Base-by-base conservation (phyloP, 179 eudicot species). In the Nepenthes alata region DNA sequence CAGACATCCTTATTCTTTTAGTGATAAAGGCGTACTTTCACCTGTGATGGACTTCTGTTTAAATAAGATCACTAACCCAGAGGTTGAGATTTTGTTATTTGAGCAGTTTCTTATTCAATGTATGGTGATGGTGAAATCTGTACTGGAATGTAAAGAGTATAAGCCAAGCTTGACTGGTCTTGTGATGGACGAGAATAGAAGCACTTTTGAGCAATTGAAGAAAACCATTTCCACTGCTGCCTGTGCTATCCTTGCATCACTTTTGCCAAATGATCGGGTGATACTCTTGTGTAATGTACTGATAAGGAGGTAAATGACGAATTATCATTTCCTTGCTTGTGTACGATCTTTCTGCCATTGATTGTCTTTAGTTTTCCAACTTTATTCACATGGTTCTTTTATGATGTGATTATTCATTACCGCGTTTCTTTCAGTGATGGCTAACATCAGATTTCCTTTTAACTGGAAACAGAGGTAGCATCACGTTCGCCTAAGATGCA, bases 1-100 rank as follows among this genome's bases (percentile, higher is more conserved):
- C 61, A 80, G 95, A 64, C 98, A 93, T 81, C 98, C 98, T 67
- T 89, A 78, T 75, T 89, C 98, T 66, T 93, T 93, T 73, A 93
- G 98, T 37, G 94, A 93, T 74, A 82, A 83, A 68, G 67, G 77
- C 57, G 95, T 93, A 59, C 87, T 87, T 54, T 77, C 85, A 63
- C 82, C 80, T 39, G 89, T 82, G 51, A 71, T 85, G 78, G 91
- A 93, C 63, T 93, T 89, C 71, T 93, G 98, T 73, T 72, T 93
- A 25, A 85, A 77, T 69, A 85, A 78, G 72, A 87, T 93, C 74
- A 83, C 83, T 54, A 85, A 83, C 69, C 94, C 95, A 41, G 93
- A 81, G 73, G 78, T 93, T 15, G 90, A 85, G 63, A 59, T 83
- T 37, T 55, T 83, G 58, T 81, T 81, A 51, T 89, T 81, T 71